Conservation (phyloP, 202 grass and related monocot species). For the Schoenoplectus tabernaemontani region DNA sequence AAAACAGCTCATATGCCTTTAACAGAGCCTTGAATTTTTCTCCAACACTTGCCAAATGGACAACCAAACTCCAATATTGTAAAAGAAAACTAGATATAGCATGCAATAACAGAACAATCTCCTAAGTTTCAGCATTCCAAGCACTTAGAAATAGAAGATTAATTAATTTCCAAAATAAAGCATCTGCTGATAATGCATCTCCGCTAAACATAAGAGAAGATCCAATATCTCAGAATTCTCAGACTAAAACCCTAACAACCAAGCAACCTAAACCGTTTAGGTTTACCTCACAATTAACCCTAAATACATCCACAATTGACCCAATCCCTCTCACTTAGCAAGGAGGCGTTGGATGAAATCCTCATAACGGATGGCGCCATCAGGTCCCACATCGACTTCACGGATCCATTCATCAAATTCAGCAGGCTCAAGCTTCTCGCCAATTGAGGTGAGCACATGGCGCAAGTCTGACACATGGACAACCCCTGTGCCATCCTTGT, state of each 20-base stretch:
- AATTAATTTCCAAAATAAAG: conserved; percentile 4
- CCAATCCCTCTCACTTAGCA: conserved; percentile 20
- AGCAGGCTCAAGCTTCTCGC: conserved; percentile 27
- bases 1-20: too few species aligned
- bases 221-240: conserved; percentile 5
- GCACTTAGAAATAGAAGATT: conserved; percentile 1
- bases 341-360: conserved; percentile 30
- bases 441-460: conserved; percentile 29
- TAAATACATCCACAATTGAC: conserved; percentile 10
- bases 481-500: conserved; percentile 29
- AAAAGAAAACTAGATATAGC: background rate
- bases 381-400: conserved; percentile 21
- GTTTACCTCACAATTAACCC: background rate
- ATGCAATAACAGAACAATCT: background rate
- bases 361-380: conserved; percentile 27
- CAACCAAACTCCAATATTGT: background rate
- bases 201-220: background rate
- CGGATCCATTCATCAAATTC: conserved; percentile 33
- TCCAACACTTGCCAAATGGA: background rate
- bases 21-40: background rate
- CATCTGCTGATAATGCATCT: background rate
- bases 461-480: conserved; percentile 28
- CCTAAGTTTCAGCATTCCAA: background rate
- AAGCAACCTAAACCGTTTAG: background rate
- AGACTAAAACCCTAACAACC: background rate